Evolutionary conservation across 768 basidiomycete species (phyloP).

Genomic region (Amanita pseudoporphyria): DNA sequence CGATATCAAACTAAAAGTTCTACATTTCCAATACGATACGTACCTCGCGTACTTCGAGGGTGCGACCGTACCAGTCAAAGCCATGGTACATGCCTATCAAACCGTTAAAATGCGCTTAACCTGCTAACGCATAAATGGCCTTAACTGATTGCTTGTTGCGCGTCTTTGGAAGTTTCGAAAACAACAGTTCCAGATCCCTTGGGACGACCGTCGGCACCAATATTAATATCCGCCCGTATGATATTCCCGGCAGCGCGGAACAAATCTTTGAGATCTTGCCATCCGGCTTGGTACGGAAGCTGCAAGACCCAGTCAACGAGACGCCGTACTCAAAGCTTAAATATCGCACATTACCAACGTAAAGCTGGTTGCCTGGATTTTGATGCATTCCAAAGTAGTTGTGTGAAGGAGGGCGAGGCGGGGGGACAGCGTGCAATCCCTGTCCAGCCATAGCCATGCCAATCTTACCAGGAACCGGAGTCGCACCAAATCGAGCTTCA

Average conservation of each 20-base stretch:
- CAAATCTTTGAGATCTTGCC: slow-evolving; percentile 97
- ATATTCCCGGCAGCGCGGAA: slow-evolving; percentile 96
- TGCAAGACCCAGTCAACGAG: slow-evolving; percentile 20
- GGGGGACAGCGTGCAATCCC: slow-evolving; percentile 68
- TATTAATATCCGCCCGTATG: slow-evolving; percentile 91
- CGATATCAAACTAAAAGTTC: neutral
- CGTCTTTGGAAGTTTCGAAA: slow-evolving; percentile 86
- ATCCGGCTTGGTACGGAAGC: slow-evolving; percentile 96
- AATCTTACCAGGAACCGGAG: slow-evolving; percentile 92
- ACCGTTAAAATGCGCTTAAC: slow-evolving; percentile 2
- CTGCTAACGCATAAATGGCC: slow-evolving; percentile 21
- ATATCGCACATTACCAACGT: slow-evolving; percentile 75
- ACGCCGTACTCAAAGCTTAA: neutral
- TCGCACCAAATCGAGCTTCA: slow-evolving; percentile 90
- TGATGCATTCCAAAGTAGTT: slow-evolving; percentile 51
- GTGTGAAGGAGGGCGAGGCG: slow-evolving; percentile 75
- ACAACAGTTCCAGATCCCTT: slow-evolving; percentile 98
- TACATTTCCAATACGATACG: slow-evolving; percentile 10
- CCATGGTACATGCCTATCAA: slow-evolving; percentile 87
- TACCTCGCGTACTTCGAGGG: slow-evolving; percentile 93
- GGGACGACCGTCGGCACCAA: slow-evolving; percentile 85
- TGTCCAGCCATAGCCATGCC: slow-evolving; percentile 96
- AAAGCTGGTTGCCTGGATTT: slow-evolving; percentile 87
- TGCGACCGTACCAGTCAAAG: slow-evolving; percentile 94
- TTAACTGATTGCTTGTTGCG: slow-evolving; percentile 83